Conservation (phyloP, 1,139 yeast genomes). For the Geotrichum macrosporum region DNA sequence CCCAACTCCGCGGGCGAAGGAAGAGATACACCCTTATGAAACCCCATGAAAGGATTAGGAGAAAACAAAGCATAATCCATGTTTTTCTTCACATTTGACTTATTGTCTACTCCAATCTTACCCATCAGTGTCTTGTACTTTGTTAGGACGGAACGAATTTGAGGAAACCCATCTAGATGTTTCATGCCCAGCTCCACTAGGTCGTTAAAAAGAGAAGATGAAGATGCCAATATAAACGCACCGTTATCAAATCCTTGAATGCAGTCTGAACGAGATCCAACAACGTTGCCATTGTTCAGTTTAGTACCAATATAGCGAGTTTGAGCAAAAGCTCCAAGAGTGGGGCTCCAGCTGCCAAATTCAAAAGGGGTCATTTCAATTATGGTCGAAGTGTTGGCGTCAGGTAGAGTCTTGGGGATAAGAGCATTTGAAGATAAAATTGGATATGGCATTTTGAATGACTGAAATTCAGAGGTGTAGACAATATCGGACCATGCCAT, state of each 20-base stretch:
- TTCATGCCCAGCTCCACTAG: constrained; percentile 34
- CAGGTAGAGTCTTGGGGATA: constrained; percentile 54
- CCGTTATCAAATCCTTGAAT: constrained; percentile 68
- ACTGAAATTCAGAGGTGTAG: constrained; percentile 47
- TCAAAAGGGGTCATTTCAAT: constrained; percentile 80
- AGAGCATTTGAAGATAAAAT: constrained; percentile 74
- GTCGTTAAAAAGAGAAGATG: constrained; percentile 71
- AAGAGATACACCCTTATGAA: constrained; percentile 10
- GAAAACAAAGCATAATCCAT: constrained; percentile 27
- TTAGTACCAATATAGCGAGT: constrained; percentile 68
- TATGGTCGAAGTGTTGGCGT: constrained; percentile 63
- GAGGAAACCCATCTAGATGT: constrained; percentile 18
- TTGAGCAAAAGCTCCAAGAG: constrained; percentile 61
- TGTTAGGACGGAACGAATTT: constrained; percentile 14
- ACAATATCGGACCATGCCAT: constrained; percentile 63
- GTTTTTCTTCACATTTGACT: constrained; percentile 18
- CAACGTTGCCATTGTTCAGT: constrained; percentile 48
- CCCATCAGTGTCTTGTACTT: constrained; percentile 15
- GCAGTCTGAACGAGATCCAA: constrained; percentile 39
- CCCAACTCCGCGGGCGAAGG: constrained; percentile 15
- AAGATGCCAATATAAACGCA: constrained; percentile 69
- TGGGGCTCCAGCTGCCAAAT: constrained; percentile 86
- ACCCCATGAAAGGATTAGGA: constrained; percentile 24
- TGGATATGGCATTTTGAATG: constrained; percentile 76
- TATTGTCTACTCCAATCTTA: constrained; percentile 12